Evolutionary conservation across 306 rosid species (phyloP).

Genomic region (Abrus pulchellus): DNA sequence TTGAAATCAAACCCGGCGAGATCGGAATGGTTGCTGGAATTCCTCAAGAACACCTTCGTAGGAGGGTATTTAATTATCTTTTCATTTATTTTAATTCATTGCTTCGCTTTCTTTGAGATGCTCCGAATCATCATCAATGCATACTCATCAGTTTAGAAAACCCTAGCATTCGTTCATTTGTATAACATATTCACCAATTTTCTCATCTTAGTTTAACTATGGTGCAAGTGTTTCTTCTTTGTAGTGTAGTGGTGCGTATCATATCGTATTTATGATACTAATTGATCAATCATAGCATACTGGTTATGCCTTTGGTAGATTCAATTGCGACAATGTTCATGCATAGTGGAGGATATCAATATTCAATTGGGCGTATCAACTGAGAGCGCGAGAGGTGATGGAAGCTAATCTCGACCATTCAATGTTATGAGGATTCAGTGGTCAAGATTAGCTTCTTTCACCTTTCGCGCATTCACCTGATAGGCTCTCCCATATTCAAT

Average conservation of each 20-base stretch:
- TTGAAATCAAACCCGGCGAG: constrained; percentile 79
- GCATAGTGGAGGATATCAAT: not conserved
- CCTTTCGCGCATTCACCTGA: constrained; percentile 2
- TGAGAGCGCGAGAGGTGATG: constrained; percentile 10
- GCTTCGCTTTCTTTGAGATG: not conserved
- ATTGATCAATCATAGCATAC: not conserved
- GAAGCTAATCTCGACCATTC: constrained; percentile 12
- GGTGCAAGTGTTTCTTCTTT: too few relatives aligned
- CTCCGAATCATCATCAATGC: not conserved
- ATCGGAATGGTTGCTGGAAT: constrained; percentile 94
- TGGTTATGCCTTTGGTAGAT: constrained; percentile 1
- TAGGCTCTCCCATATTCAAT: not conserved
- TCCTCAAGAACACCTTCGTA: constrained; percentile 86
- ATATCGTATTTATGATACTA: not conserved
- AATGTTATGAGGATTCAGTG: not conserved
- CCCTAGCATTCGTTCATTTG: constrained; percentile 39
- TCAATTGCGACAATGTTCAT: not conserved
- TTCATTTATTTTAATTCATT: not conserved
- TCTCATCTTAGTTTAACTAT: not conserved
- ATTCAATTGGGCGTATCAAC: not conserved
- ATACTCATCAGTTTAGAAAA: not conserved
- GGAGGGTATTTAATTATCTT: constrained; percentile 63
- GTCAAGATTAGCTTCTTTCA: constrained; percentile 23
- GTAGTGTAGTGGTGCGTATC: not conserved
- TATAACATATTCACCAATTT: constrained; percentile 8